Conservation (phyloP, 257 asterid species). For the Solanum pennellii region DNA sequence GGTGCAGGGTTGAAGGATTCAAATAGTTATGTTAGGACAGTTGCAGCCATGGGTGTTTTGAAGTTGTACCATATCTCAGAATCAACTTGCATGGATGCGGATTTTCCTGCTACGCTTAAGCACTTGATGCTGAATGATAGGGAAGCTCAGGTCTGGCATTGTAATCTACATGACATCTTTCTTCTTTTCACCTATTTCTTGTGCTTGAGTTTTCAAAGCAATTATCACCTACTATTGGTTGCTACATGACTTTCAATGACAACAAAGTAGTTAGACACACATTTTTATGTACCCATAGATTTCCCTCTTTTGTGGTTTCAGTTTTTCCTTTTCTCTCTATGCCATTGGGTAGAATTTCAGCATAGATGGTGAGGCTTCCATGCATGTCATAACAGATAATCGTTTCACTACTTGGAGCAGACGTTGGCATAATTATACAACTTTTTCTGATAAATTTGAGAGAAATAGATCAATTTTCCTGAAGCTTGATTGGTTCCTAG, state of each 20-base stretch:
- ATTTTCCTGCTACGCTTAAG: slow-evolving; percentile 72
- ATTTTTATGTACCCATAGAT: not conserved
- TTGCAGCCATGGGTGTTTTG: slow-evolving; percentile 83
- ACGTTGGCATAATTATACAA: not conserved
- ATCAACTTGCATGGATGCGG: slow-evolving; percentile 90
- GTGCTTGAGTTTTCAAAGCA: not conserved
- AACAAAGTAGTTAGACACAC: not conserved
- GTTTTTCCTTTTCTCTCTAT: not conserved
- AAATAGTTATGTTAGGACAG: slow-evolving; percentile 80
- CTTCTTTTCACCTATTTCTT: not conserved
- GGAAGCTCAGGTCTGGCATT: slow-evolving; percentile 71
- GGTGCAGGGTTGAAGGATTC: slow-evolving; percentile 85
- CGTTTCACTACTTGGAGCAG: not conserved
- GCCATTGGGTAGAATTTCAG: not conserved
- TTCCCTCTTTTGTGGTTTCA: not conserved
- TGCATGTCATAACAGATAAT: not conserved
- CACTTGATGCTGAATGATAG: slow-evolving; percentile 88
- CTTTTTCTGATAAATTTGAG: not conserved
- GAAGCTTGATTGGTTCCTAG: not conserved
- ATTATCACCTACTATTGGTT: not conserved
- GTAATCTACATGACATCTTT: not conserved
- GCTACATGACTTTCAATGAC: not conserved
- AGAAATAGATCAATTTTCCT: not conserved
- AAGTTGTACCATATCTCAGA: slow-evolving; percentile 84
- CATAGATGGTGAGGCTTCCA: not conserved